These are phyloP conservation scores for Tephrocybe sp. DNA, from an alignment of 768 basidiomycete genomes.

Conservation along the genomic window DNA sequence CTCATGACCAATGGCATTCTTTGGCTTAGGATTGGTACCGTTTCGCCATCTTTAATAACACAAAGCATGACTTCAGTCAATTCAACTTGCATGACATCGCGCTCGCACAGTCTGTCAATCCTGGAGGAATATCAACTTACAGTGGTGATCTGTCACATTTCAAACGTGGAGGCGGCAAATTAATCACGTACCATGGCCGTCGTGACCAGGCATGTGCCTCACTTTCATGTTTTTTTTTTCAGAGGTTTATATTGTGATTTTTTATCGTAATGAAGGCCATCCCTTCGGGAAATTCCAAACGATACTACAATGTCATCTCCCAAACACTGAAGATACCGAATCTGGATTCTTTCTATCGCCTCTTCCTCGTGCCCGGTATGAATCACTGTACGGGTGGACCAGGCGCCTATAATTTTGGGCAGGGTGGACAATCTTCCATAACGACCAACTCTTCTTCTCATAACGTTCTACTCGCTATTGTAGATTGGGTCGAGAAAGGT, in stretches of 20 bases:
- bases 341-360: constrained; percentile 10
- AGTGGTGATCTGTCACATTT: constrained; percentile 1
- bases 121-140: not conserved
- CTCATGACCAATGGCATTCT: not conserved
- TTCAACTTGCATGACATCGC: not conserved
- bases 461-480: constrained; percentile 4
- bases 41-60: not conserved
- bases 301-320: not conserved
- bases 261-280: not conserved
- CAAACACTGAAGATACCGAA: not conserved
- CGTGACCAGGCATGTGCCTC: not conserved
- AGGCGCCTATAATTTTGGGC: constrained; percentile 4
- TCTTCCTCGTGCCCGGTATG: constrained; percentile 9
- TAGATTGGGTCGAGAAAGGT: constrained; percentile 6
- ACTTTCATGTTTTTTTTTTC: not conserved
- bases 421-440: not conserved
- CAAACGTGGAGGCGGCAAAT: constrained; percentile 9
- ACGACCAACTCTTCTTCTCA: not conserved
- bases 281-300: constrained; percentile 1
- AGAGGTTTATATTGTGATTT: not conserved
- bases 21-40: constrained; percentile 1
- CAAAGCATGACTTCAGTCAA: not conserved
- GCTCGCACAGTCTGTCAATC: not conserved
- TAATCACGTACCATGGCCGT: constrained; percentile 10
- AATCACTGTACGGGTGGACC: not conserved